A percentile compares a stretch with the other conserved stretches of the same genome.
Conservation (phyloP, 306 rosid species). For the Cucumis melo region DNA sequence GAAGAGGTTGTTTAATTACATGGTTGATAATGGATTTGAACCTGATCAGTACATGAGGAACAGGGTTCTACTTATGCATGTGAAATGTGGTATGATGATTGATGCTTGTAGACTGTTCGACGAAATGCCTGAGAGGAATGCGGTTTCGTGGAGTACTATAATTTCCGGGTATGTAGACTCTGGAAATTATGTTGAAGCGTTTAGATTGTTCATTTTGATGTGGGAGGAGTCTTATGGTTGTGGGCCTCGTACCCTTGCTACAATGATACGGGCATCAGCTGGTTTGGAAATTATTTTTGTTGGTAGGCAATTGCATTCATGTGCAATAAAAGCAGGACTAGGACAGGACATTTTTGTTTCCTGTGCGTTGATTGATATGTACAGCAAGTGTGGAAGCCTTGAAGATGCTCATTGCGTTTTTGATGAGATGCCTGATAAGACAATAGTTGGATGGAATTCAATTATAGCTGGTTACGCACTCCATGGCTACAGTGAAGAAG, state of each 20-base stretch:
- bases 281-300: slow-evolving; percentile 39
- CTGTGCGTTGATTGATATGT: slow-evolving; percentile 78
- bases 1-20: slow-evolving; percentile 44
- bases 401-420: slow-evolving; percentile 70
- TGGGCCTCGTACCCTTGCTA: slow-evolving; percentile 37
- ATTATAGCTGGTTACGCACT: slow-evolving; percentile 82
- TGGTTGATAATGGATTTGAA: slow-evolving; percentile 47
- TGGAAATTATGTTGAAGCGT: slow-evolving; percentile 48
- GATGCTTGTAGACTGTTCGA: slow-evolving; percentile 52
- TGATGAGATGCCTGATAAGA: slow-evolving; percentile 63
- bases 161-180: slow-evolving; percentile 55
- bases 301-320: slow-evolving; percentile 67
- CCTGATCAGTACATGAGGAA: slow-evolving; percentile 55
- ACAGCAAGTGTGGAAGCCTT: slow-evolving; percentile 68
- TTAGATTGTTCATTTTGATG: slow-evolving; percentile 35
- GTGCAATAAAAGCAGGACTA: slow-evolving; percentile 59
- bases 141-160: slow-evolving; percentile 50
- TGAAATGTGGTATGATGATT: slow-evolving; percentile 52
- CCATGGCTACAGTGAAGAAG: slow-evolving; percentile 75
- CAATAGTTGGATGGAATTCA: slow-evolving; percentile 73
- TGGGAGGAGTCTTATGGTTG: slow-evolving; percentile 53
- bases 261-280: slow-evolving; percentile 58
- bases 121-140: slow-evolving; percentile 48
- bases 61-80: slow-evolving; percentile 62
- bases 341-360: slow-evolving; percentile 40